Conservation (phyloP, 257 asterid genomes). For the Ophiorrhiza pumila region DNA sequence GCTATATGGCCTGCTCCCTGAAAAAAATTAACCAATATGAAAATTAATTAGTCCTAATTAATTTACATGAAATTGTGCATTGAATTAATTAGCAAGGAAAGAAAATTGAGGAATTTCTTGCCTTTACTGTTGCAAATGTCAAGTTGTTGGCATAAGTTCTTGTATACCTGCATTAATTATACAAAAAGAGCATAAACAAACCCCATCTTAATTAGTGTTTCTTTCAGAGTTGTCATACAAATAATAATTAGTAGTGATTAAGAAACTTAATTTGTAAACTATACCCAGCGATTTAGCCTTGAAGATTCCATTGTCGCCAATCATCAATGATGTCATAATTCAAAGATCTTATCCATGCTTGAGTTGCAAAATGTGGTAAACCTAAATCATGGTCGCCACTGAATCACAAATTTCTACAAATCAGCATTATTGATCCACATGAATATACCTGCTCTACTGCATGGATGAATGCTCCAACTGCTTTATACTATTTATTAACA, state of each 20-base stretch:
- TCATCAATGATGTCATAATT: slow-evolving; percentile 30
- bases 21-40: neutral
- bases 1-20: slow-evolving; percentile 41
- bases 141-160: slow-evolving; percentile 31
- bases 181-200: neutral
- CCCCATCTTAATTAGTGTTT: neutral
- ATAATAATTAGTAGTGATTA: neutral
- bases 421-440: too few species aligned
- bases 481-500: too few species aligned
- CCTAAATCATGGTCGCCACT: slow-evolving; percentile 34
- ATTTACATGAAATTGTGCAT: neutral
- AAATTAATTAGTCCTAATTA: neutral
- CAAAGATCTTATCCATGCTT: slow-evolving; percentile 34
- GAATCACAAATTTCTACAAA: neutral
- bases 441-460: too few species aligned
- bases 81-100: neutral
- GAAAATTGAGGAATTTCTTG: slow-evolving; percentile 3
- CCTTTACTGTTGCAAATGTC: slow-evolving; percentile 40
- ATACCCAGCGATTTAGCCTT: slow-evolving; percentile 36
- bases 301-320: slow-evolving; percentile 33
- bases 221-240: neutral
- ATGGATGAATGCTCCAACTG: too few species aligned
- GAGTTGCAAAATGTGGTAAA: slow-evolving; percentile 23
- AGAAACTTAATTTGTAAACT: neutral
- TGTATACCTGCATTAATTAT: slow-evolving; percentile 30